These are phyloP conservation scores for Amoebophrya sp. DNA, from an alignment of 169 alveolate species.

Conservation along the genomic window DNA sequence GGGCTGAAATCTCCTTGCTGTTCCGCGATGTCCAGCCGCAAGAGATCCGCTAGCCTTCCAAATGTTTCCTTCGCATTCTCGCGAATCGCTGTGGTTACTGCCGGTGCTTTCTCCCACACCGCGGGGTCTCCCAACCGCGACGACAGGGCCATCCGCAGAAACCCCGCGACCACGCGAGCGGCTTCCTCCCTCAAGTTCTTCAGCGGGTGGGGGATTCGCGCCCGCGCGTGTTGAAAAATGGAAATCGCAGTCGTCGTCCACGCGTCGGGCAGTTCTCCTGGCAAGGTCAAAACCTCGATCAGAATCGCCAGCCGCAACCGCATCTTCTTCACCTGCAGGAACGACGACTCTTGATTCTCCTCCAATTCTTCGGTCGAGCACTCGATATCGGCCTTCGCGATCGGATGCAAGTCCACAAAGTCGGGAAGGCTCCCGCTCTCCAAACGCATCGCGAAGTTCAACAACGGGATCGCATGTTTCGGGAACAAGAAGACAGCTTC, in stretches of 20 bases:
- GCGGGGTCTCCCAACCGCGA: no score
- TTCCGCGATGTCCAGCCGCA: no score
- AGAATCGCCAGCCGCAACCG: background rate
- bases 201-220: background rate
- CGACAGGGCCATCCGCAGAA: background rate
- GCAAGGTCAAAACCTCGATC: background rate
- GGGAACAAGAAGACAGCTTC: no score
- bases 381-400: no score
- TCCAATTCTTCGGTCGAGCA: background rate
- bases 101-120: no score
- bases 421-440: no score
- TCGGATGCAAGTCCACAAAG: no score
- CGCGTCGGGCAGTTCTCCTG: background rate
- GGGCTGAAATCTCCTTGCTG: no score
- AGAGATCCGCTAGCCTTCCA: no score
- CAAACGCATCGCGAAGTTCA: background rate
- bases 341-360: background rate
- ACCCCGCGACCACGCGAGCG: background rate
- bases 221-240: background rate
- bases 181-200: background rate
- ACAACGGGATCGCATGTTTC: background rate
- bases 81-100: no score
- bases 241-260: background rate
- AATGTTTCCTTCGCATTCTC: no score
- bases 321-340: background rate